These are phyloP conservation scores for Mycena vulgaris DNA, from an alignment of 768 basidiomycete genomes.

Conservation along the genomic window DNA sequence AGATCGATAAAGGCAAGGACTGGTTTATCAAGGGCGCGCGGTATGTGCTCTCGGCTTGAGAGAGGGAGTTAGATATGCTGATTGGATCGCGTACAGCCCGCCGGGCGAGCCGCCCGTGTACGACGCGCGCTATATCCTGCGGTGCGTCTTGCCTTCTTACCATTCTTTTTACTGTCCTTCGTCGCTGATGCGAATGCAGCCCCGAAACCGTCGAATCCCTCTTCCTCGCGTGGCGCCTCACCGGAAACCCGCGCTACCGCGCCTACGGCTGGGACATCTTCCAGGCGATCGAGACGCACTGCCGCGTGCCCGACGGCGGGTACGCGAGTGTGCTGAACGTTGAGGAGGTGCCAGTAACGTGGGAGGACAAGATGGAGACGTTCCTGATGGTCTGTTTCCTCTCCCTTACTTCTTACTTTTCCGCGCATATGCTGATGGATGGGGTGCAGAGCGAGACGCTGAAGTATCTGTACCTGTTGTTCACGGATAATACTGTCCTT, in stretches of 20 bases:
- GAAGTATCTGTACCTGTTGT: conserved; percentile 92
- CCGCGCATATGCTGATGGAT: neutral
- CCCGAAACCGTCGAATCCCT: conserved; percentile 97
- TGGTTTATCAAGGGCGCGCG: conserved; percentile 93
- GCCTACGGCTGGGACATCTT: conserved; percentile 92
- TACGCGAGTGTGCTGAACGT: conserved; percentile 91
- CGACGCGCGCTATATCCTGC: conserved; percentile 94
- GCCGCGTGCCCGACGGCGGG: conserved; percentile 82
- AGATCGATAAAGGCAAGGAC: conserved; percentile 70
- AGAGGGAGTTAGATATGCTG: too few species aligned
- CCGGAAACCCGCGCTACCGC: conserved; percentile 86
- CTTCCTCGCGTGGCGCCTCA: conserved; percentile 92
- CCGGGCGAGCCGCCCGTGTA: conserved; percentile 67
- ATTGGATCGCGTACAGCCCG: conserved; percentile 49
- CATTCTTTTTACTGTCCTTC: neutral
- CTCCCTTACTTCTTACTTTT: conserved; percentile 12
- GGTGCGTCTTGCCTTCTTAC: conserved; percentile 55
- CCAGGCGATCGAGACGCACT: conserved; percentile 89
- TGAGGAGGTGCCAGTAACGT: conserved; percentile 75
- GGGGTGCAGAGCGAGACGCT: conserved; percentile 82
- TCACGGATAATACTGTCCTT: conserved; percentile 78
- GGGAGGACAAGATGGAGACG: conserved; percentile 96
- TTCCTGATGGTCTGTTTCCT: conserved; percentile 83
- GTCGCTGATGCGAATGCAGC: too few species aligned
- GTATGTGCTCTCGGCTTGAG: conserved; percentile 52